phyloP scores from a whole-genome alignment of 179 eudicot genomes.

The Sideroxylon spinosum region DNA sequence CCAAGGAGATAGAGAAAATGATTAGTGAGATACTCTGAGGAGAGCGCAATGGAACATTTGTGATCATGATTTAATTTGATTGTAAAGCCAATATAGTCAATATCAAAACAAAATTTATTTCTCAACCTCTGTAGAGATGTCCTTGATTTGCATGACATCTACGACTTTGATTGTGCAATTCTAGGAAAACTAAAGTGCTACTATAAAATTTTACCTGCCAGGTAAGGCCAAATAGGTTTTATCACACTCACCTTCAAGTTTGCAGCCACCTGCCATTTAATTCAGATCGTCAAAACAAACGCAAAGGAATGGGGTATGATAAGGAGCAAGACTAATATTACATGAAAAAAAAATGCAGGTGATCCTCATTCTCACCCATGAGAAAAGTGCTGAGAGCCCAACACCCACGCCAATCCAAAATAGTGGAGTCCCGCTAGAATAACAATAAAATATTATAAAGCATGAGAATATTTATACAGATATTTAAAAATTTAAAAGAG shows the following conservation, averaged over 20 bases:
- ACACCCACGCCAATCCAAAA: slow-evolving; percentile 98
- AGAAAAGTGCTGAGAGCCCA: slow-evolving; percentile 69
- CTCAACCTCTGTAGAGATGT: not conserved
- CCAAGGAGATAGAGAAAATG: not conserved
- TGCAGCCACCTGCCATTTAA: slow-evolving; percentile 39
- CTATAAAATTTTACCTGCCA: slow-evolving; percentile 14
- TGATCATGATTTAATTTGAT: no score
- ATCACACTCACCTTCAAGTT: slow-evolving; percentile 56
- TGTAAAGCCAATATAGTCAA: no score
- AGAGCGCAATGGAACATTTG: not conserved
- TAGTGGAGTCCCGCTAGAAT: slow-evolving; percentile 69
- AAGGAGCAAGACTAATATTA: not conserved
- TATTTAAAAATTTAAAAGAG: slow-evolving; percentile 7
- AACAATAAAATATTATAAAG: not conserved
- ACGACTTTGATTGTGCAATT: no score
- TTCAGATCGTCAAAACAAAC: slow-evolving; percentile 17
- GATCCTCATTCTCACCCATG: slow-evolving; percentile 44
- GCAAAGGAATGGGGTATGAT: not conserved
- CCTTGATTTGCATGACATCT: not conserved
- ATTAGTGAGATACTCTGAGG: not conserved
- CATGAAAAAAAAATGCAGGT: slow-evolving; percentile 10
- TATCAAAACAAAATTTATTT: not conserved
- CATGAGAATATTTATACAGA: not conserved
- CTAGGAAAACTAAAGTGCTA: no score
- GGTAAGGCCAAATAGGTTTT: not conserved